Evolutionary conservation across 2,329 filamentous ascomycete species (phyloP).

Genomic region (Colletotrichum theobromicola): DNA sequence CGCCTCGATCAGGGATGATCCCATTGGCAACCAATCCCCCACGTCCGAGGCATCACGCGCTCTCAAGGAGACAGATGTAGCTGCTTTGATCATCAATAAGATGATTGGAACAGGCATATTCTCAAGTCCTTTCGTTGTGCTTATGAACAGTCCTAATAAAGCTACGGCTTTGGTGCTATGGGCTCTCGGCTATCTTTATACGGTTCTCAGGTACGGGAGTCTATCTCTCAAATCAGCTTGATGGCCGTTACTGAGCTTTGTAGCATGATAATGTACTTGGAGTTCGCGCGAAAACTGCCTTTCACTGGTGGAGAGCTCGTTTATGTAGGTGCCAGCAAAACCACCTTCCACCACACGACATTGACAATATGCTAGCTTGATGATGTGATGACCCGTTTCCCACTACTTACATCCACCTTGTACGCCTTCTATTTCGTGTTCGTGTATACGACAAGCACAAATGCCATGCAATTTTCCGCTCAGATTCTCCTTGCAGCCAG

Average conservation of each 20-base stretch:
- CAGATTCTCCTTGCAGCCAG: background rate
- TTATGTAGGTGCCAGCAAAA: background rate
- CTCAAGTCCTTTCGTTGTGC: background rate
- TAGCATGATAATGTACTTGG: background rate
- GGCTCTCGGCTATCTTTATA: background rate
- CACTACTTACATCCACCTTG: background rate
- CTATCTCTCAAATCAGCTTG: background rate
- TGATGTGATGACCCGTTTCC: background rate
- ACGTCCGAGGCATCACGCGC: too few species aligned
- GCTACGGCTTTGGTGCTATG: background rate
- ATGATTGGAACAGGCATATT: background rate
- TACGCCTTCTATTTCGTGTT: background rate
- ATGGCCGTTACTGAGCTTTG: background rate
- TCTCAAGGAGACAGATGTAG: background rate
- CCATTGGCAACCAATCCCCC: too few species aligned
- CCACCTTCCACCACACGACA: background rate
- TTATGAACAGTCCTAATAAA: background rate
- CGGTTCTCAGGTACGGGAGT: background rate
- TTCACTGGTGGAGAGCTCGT: background rate
- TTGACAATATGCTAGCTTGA: background rate
- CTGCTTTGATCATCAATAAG: background rate
- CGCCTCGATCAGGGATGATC: too few species aligned
- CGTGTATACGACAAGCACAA: background rate
- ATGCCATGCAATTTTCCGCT: background rate
- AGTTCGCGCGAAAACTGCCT: background rate